Evolutionary conservation across 2,329 filamentous ascomycete species (phyloP), one percentile per base, ranked within the genome.

Genomic region (Botrytis cinerea): DNA sequence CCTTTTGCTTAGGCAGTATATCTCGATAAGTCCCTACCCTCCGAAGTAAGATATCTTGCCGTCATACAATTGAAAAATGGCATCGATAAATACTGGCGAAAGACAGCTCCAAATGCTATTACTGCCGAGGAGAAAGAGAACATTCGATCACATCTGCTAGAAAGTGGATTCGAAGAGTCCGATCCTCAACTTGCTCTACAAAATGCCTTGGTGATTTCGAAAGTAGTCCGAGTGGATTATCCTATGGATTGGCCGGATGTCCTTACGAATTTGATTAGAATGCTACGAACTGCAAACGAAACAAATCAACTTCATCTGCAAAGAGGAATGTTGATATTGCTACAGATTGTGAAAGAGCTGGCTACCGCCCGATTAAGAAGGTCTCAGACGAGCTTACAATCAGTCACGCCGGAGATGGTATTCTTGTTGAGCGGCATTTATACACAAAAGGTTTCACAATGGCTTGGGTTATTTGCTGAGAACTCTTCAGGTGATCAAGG

Each of bases 31-130:
- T 89, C 90, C 2, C 85, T 97, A 1, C 92, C 93, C 1, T 83
- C 89, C 73, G 91, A 97, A 79, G 88, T 95, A 71, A 92, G 96
- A 75, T 94, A 97, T 80, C 90, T 98, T 18, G 93, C 95, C 72
- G 90, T 98, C 73, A 97, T 98, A 77, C 93, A 97, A 81, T 87
- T 99, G 71, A 98, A 98, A 82, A 98, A 98, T 82, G 96, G 95
- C 72, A 95, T 98, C 82, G 95, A 98, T 81, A 94, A 92, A 81
- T 94, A 94, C 82, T 99, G 96, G 96, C 89, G 96, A 80, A 93
- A 87, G 81, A 84, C 48, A 77, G 83, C 73, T 69, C 81, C 43
- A 81, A 93, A 92, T 48, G 90, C 93, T 68, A 88, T 92, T 73
- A 90, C 91, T 81, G 88, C 89, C 43, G 88, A 92, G 32, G 93